Base-by-base conservation (phyloP, 1,139 yeast genomes). In the Scheffersomyces stambukii region DNA sequence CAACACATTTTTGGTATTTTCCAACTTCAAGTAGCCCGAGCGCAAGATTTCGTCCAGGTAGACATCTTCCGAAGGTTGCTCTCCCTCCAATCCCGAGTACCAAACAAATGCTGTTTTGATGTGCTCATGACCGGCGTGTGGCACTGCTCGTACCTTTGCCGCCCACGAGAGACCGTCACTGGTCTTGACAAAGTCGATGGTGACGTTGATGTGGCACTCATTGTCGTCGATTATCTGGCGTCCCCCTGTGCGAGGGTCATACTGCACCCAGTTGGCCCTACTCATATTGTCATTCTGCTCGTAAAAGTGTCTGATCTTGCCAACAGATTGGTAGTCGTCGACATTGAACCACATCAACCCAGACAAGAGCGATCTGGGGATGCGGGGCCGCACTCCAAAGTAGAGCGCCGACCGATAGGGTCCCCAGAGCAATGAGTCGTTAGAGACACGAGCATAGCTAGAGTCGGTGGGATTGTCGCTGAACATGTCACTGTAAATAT, bases 281-380 rank as follows among this genome's bases (percentile, higher is more conserved):
- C 66, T 69, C 65, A 88, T 68, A 25, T 77, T 71, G 45, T 88
- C 93, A 21, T 65, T 62, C 43, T 81, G 89, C 37, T 83, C 91
- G 46, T 89, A 86, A 33, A 75, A 70, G 53, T 91, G 96, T 43
- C 96, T 75, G n/a, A 82, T 52, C 14, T 65, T 62, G 4, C 61
- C 60, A n/a, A 84, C 48, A 1, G 82, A 81, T n/a, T 60, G 54
- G 38, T 71, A 68, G 21, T 64, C 60, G 37, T 83, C 81, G 6
- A 76, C 69, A 43, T 80, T 79, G 59, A 78, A 85, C 98, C 98
- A 91, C 79, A 91, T 77, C 18, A 89, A 57, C 0, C 98, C 98
- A 8, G 88, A 67, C 37, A 83, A 52, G 28, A 91, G 64, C 2
- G 95, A 82, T 25, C 78, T 64, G n/a, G 95, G 82, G 27, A 78